phyloP scores from a whole-genome alignment of 371 early-diverging fungal genomes.

The Zychaea mexicana region DNA sequence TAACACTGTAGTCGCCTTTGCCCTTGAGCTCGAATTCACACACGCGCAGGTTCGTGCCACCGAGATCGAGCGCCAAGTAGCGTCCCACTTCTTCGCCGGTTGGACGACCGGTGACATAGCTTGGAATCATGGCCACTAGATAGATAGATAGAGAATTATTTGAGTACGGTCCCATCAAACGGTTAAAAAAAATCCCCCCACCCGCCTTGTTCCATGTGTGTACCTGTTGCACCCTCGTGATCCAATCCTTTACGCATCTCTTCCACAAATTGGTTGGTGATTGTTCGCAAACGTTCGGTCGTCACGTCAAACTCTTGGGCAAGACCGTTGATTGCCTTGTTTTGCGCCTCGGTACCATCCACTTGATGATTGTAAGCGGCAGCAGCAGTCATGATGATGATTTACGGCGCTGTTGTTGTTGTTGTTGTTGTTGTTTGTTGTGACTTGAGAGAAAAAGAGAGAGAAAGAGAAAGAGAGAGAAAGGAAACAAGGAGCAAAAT shows the following conservation, averaged over 20 bases:
- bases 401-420: too few species aligned
- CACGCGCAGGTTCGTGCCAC: conserved; percentile 93
- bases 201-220: not conserved
- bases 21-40: conserved; percentile 81
- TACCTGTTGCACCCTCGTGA: conserved; percentile 55
- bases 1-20: conserved; percentile 56
- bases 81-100: conserved; percentile 82
- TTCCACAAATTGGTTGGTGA: conserved; percentile 65
- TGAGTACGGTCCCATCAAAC: too few species aligned
- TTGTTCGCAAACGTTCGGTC: conserved; percentile 52
- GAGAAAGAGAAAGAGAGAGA: conserved; percentile 12
- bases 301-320: conserved; percentile 60
- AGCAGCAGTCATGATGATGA: not conserved
- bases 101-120: conserved; percentile 80
- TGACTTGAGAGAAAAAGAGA: conserved; percentile 8
- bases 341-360: conserved; percentile 34
- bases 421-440: too few species aligned
- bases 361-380: not conserved
- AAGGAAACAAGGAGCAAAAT: conserved; percentile 8
- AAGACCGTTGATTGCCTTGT: conserved; percentile 40
- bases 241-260: conserved; percentile 79
- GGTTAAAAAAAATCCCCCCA: too few species aligned
- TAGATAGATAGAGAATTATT: not conserved
- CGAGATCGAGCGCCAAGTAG: conserved; percentile 92
- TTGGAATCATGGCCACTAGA: conserved; percentile 70